Evolutionary conservation across 2,329 filamentous ascomycete genomes (phyloP), one percentile per base, ranked within the genome.

Genomic region (Paecilomyces sp.): DNA sequence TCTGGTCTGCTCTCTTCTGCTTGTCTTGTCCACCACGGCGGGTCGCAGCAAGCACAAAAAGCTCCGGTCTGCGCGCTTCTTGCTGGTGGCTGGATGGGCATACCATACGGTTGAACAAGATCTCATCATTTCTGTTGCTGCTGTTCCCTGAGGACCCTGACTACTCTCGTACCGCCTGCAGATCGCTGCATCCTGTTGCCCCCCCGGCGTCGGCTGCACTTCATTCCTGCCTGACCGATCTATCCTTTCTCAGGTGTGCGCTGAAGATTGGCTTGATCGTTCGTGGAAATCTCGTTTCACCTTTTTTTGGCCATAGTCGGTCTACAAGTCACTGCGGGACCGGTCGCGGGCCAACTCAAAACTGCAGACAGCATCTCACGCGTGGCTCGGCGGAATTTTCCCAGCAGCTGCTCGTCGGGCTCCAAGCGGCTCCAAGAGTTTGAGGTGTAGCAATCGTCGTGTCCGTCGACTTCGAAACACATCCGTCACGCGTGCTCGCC

Each of bases 391-490:
- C n/a, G 36, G 36, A 41, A 41, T 15, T n/a, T 41, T 41, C 13
- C 41, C 41, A 18, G n/a, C 41, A 47, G 8, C 41, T 41, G 8
- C 41, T 47, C 6, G 41, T 47, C 41, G n/a, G 41, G 41, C 41
- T 47, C 41, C 41, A 47, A 47, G 41, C 41, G n/a, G 31, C 31
- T 33, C 31, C 31, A 33, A 33, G 25, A 33, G 15, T 47, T 47
- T 47, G 41, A 47, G 41, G n/a, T 47, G 41, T 47, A 47, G 41
- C 18, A 47, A n/a, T n/a, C 41, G 41, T 47, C 41, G 41, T 47
- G 41, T 18, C 41, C 41, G 41, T n/a, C 41, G 41, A 47, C 41
- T 47, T 53, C 54, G 33, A 58, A 60, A 60, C 41, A 47, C 9
- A 53, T 6, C 22, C 28, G 25, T 53, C 51, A 53, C 51, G 51